Conservation (phyloP, 768 basidiomycete genomes). For the Pilatotrama ljubarskyi region DNA sequence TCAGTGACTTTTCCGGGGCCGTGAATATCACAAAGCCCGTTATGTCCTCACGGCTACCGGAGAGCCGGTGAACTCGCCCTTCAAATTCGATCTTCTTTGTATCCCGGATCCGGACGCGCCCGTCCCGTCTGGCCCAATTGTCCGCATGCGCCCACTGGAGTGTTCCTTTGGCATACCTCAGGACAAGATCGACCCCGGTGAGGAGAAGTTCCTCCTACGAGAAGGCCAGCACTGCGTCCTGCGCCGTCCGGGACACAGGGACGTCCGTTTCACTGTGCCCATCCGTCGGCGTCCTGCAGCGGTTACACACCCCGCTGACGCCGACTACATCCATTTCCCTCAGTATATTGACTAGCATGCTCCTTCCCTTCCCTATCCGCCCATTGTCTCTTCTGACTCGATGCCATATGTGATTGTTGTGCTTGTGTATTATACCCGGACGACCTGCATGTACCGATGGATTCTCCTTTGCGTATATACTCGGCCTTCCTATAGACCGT, state of each 20-base stretch:
- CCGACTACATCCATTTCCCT: background rate
- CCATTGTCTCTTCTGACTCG: too few species aligned
- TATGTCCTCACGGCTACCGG: background rate
- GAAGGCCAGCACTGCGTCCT: background rate
- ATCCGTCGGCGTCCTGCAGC: background rate
- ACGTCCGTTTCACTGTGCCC: background rate
- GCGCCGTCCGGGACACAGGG: background rate
- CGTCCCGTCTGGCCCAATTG: background rate
- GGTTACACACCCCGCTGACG: background rate
- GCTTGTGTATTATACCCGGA: too few species aligned
- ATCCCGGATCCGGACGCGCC: background rate
- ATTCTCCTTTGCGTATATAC: too few species aligned
- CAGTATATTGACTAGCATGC: background rate
- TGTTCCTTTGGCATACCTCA: background rate
- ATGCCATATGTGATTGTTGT: too few species aligned
- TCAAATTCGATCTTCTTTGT: slow-evolving; percentile 1
- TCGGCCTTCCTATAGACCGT: too few species aligned
- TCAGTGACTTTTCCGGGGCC: too few species aligned
- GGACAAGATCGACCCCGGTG: background rate
- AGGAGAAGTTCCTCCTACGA: background rate
- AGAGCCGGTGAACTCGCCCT: background rate
- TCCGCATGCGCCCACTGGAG: background rate
- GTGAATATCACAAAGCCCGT: too few species aligned
- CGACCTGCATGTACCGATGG: too few species aligned
- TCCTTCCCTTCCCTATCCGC: too few species aligned